A percentile compares a stretch with the other conserved stretches of the same genome.
Conservation (phyloP, 495 filamentous ascomycete species). For the Rhizodiscina lignyota region DNA sequence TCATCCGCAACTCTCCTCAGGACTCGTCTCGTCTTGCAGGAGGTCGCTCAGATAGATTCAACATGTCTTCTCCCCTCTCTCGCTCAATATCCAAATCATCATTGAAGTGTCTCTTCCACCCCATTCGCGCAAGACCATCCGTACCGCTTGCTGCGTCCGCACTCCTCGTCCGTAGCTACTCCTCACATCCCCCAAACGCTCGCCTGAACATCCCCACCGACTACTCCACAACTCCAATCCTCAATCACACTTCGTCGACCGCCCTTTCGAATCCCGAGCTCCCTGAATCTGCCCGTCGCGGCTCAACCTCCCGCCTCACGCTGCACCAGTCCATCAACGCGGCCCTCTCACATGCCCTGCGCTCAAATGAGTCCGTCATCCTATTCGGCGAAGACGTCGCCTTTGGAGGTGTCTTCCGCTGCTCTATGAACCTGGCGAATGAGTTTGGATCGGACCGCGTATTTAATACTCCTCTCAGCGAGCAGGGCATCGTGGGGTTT, state of each 20-base stretch:
- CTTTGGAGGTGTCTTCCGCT: conserved; percentile 93
- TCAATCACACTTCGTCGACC: conserved; percentile 58
- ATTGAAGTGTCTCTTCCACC: no score
- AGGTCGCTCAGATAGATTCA: no score
- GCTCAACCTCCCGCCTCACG: conserved; percentile 69
- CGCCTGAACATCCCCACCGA: conserved; percentile 77
- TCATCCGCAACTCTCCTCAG: no score
- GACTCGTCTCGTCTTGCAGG: no score
- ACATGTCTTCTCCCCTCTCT: no score
- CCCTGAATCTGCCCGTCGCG: conserved; percentile 42
- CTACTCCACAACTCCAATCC: conserved; percentile 64
- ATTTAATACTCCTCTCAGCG: conserved; percentile 89
- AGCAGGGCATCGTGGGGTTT: conserved; percentile 92
- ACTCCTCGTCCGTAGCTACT: conserved; percentile 17
- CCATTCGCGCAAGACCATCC: no score
- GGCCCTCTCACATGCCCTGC: conserved; percentile 66
- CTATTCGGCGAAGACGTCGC: conserved; percentile 95
- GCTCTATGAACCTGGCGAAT: conserved; percentile 74
- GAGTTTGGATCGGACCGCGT: conserved; percentile 79
- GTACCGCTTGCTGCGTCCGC: no score
- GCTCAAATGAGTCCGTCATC: conserved; percentile 67
- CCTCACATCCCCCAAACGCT: conserved; percentile 27
- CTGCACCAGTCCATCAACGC: conserved; percentile 86
- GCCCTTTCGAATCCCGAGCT: conserved; percentile 54
- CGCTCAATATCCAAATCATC: no score